A percentile compares a stretch with the other conserved stretches of the same genome.
phyloP scores from a whole-genome alignment of 768 basidiomycete species.

The Sporobolomyces pararoseus region DNA sequence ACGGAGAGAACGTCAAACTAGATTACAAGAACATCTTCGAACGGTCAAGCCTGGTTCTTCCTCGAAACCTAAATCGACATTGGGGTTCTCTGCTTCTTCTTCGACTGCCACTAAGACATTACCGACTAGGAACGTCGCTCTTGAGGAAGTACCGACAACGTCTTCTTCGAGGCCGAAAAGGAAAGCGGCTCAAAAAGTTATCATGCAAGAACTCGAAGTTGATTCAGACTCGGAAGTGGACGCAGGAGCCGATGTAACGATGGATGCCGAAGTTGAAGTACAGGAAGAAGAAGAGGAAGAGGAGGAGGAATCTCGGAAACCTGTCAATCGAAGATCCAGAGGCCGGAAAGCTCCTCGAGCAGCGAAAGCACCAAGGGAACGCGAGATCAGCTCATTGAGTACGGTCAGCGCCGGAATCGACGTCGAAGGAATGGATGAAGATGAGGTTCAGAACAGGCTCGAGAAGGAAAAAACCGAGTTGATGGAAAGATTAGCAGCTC shows the following conservation, averaged over 20 bases:
- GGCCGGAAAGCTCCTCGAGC: neutral
- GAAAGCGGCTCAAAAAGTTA: constrained; percentile 23
- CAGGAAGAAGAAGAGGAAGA: neutral
- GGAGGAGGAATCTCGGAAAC: neutral
- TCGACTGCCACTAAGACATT: constrained; percentile 3
- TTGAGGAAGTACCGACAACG: no score
- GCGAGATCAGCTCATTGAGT: constrained; percentile 29
- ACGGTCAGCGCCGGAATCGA: constrained; percentile 18
- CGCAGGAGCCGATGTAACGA: neutral
- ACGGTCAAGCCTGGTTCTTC: constrained; percentile 29
- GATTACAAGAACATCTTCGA: constrained; percentile 35
- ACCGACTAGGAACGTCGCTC: neutral
- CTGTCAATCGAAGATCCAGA: neutral
- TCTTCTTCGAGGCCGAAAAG: constrained; percentile 12
- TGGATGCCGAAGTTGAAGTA: neutral
- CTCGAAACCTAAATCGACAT: neutral
- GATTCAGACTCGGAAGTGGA: neutral
- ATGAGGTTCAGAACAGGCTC: constrained; percentile 16
- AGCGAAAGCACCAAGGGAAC: neutral
- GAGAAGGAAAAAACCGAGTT: constrained; percentile 26
- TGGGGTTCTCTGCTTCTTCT: neutral
- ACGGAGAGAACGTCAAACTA: constrained; percentile 33
- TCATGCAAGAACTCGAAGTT: constrained; percentile 16
- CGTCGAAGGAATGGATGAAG: constrained; percentile 18
- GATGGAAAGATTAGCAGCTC: constrained; percentile 22